Evolutionary conservation across 495 filamentous ascomycete genomes (phyloP).

Genomic region (Neurospora africana): DNA sequence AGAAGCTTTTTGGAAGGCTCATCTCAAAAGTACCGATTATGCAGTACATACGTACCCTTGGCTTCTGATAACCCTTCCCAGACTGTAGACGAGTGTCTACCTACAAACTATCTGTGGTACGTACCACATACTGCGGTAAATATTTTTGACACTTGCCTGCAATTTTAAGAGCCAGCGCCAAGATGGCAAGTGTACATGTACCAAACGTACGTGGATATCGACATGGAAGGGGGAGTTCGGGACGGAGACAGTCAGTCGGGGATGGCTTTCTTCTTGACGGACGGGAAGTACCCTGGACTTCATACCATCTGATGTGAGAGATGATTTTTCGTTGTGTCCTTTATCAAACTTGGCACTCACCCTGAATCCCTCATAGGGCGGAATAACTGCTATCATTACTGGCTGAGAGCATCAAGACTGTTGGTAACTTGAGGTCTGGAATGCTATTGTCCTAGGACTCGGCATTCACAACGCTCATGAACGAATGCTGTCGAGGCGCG

Average conservation of each 20-base stretch:
- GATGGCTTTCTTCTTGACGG: neutral
- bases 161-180: neutral
- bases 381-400: too few relatives aligned
- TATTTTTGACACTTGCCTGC: neutral
- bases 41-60: neutral
- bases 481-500: too few relatives aligned
- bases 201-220: neutral
- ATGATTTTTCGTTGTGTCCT: too few relatives aligned
- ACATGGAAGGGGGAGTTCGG: neutral
- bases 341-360: too few relatives aligned
- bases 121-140: neutral
- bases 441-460: too few relatives aligned
- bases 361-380: too few relatives aligned
- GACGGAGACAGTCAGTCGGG: neutral
- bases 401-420: too few relatives aligned
- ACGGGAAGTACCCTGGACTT: neutral
- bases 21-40: neutral
- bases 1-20: neutral
- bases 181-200: neutral
- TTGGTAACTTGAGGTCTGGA: too few relatives aligned
- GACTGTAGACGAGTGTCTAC: neutral
- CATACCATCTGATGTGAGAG: too few relatives aligned
- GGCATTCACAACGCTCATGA: too few relatives aligned
- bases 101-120: neutral
- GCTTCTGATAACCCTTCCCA: neutral